phyloP scores from a whole-genome alignment of 2,329 filamentous ascomycete species.

The Diaporthe humulicola region DNA sequence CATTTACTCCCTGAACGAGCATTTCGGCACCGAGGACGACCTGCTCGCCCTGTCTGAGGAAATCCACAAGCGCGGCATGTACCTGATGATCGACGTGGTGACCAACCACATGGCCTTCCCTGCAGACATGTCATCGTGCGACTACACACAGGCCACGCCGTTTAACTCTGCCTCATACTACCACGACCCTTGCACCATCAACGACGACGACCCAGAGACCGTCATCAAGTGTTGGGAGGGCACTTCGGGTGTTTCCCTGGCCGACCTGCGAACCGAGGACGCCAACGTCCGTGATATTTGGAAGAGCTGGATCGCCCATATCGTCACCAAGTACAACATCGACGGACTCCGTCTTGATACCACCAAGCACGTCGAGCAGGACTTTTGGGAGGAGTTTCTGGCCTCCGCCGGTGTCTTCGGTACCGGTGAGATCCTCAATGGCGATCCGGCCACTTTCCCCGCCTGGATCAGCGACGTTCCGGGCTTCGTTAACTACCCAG shows the following conservation, averaged over 20 bases:
- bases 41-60: constrained; percentile 15
- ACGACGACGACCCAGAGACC: neutral
- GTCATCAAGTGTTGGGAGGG: constrained; percentile 29
- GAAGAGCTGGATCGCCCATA: constrained; percentile 66
- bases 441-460: constrained; percentile 61
- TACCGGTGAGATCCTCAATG: constrained; percentile 70
- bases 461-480: constrained; percentile 62
- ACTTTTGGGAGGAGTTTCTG: constrained; percentile 64
- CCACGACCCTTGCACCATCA: constrained; percentile 38
- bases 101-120: constrained; percentile 63
- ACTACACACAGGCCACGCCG: constrained; percentile 43
- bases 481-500: constrained; percentile 69
- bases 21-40: constrained; percentile 28
- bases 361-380: constrained; percentile 68
- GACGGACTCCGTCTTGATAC: constrained; percentile 70
- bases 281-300: constrained; percentile 61
- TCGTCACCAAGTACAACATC: constrained; percentile 71
- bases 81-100: constrained; percentile 73
- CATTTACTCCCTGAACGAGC: constrained; percentile 29
- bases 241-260: constrained; percentile 50
- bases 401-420: constrained; percentile 65
- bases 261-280: constrained; percentile 69
- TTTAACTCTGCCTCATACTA: constrained; percentile 45
- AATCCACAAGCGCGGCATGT: constrained; percentile 50
- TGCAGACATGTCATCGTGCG: constrained; percentile 45